phyloP scores from a whole-genome alignment of 345 rosid species.

The Cardiospermum halicacabum region DNA sequence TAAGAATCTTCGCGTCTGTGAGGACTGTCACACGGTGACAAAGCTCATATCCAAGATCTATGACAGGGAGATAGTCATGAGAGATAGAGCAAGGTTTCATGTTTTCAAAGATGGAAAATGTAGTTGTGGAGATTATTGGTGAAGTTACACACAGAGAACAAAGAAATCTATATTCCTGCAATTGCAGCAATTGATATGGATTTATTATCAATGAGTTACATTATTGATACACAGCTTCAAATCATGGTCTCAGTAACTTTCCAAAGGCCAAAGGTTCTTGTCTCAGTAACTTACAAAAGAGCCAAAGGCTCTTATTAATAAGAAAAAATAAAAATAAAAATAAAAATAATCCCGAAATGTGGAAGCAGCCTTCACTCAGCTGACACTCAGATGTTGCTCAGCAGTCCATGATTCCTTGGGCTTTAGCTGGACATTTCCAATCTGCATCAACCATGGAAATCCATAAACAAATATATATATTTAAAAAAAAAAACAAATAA shows the following conservation, averaged over 20 bases:
- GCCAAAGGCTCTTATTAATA: conserved; percentile 10
- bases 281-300: neutral
- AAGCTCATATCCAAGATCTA: conserved; percentile 57
- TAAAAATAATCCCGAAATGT: neutral
- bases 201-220: neutral
- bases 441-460: conserved; percentile 40
- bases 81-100: conserved; percentile 62
- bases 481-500: neutral
- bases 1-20: conserved; percentile 62
- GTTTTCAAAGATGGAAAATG: conserved; percentile 48
- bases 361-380: conserved; percentile 26
- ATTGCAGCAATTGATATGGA: neutral
- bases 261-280: conserved; percentile 11
- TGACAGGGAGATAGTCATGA: conserved; percentile 43
- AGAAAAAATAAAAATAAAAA: neutral
- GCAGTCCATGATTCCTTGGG: conserved; percentile 84
- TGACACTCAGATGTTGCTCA: conserved; percentile 60
- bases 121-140: conserved; percentile 58
- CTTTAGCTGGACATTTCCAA: conserved; percentile 66
- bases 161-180: neutral
- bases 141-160: conserved; percentile 13
- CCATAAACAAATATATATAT: neutral
- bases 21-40: conserved; percentile 53
- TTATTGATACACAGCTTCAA: conserved; percentile 1
- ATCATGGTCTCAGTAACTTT: conserved; percentile 1